Conservation (phyloP, 1,139 yeast genomes). For the Sugiyamaella grinbergsii region DNA sequence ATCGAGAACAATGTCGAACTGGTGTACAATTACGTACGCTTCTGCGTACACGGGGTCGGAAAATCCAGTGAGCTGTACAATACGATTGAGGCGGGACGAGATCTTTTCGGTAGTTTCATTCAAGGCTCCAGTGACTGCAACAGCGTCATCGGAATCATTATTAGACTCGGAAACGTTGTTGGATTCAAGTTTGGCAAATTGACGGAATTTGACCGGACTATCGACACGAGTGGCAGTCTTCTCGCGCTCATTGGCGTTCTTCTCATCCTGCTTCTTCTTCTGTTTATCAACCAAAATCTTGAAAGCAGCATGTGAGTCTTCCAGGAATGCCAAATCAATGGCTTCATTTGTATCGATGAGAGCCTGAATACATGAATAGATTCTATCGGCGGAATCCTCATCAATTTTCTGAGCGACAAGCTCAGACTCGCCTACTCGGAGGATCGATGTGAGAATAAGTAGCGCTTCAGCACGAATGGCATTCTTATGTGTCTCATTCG, state of each 20-base stretch:
- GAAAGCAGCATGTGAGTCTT: constrained; percentile 86
- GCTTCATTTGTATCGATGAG: constrained; percentile 63
- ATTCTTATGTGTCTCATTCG: constrained; percentile 58
- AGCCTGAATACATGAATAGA: constrained; percentile 76
- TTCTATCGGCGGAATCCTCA: constrained; percentile 93
- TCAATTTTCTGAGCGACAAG: constrained; percentile 70
- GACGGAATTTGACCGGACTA: constrained; percentile 80
- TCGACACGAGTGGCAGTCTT: constrained; percentile 80
- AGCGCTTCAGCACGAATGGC: constrained; percentile 94
- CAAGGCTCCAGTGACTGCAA: constrained; percentile 51
- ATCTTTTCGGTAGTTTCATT: constrained; percentile 55
- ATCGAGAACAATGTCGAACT: constrained; percentile 92
- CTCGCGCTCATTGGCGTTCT: constrained; percentile 61
- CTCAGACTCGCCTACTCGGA: constrained; percentile 87
- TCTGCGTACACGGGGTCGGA: constrained; percentile 98
- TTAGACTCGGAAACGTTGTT: constrained; percentile 46
- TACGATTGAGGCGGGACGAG: constrained; percentile 79
- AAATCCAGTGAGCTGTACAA: constrained; percentile 93
- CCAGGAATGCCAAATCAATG: constrained; percentile 75
- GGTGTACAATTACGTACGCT: constrained; percentile 92
- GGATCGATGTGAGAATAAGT: constrained; percentile 85
- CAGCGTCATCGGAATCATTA: constrained; percentile 46
- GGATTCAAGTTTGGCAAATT: constrained; percentile 60
- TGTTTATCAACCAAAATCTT: constrained; percentile 57
- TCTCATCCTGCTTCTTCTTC: constrained; percentile 57